These are phyloP conservation scores for Colletotrichum coccodes DNA, from an alignment of 2,329 filamentous ascomycete genomes.

Conservation along the genomic window DNA sequence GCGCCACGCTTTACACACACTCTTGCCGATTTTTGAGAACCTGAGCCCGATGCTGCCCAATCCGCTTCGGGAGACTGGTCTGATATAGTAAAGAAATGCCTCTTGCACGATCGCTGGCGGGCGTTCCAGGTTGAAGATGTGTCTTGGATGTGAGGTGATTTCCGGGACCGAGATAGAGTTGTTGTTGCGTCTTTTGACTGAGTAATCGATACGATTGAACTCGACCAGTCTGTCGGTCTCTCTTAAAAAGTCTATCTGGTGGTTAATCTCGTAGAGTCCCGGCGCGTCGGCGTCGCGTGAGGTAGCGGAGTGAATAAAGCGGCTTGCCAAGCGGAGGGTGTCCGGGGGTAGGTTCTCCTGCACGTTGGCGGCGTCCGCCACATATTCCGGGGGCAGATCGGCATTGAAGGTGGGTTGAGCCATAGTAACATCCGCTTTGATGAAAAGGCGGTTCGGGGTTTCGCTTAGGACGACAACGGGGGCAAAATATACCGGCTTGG, in stretches of 20 bases:
- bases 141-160: slow-evolving; percentile 41
- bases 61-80: slow-evolving; percentile 7
- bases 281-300: slow-evolving; percentile 39
- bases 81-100: slow-evolving; percentile 43
- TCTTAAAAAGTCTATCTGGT: slow-evolving; percentile 44
- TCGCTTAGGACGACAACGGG: not conserved
- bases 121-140: slow-evolving; percentile 48
- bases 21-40: slow-evolving; percentile 16
- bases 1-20: slow-evolving; percentile 34
- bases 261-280: slow-evolving; percentile 49
- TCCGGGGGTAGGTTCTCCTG: slow-evolving; percentile 39
- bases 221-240: slow-evolving; percentile 44
- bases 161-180: slow-evolving; percentile 34
- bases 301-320: slow-evolving; percentile 43
- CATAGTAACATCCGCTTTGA: not conserved
- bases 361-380: slow-evolving; percentile 3
- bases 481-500: not conserved
- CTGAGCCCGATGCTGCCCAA: slow-evolving; percentile 8
- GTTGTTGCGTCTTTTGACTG: slow-evolving; percentile 33
- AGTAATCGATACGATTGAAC: slow-evolving; percentile 44
- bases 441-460: not conserved
- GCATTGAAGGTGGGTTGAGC: not conserved
- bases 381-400: slow-evolving; percentile 19
- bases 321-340: slow-evolving; percentile 44
- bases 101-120: slow-evolving; percentile 40